Evolutionary conservation across 108 stramenopile genomes (phyloP).

Genomic region (Epithemia pelagica): DNA sequence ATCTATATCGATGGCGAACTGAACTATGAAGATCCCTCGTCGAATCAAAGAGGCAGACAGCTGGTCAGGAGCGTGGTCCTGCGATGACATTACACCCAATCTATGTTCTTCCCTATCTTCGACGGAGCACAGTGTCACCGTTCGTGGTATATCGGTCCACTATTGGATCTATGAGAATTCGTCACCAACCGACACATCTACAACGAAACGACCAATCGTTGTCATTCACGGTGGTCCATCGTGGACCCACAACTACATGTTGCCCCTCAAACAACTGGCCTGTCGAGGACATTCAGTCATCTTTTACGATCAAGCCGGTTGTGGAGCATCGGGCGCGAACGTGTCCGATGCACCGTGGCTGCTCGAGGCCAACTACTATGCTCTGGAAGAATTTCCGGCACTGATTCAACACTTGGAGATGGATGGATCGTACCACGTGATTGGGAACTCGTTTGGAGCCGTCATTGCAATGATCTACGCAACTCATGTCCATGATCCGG

Average conservation of each 20-base stretch:
- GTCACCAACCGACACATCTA: no score
- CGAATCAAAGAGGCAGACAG: not conserved
- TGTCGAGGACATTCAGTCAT: constrained; percentile 31
- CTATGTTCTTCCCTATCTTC: not conserved
- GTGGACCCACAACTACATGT: constrained; percentile 32
- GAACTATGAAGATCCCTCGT: not conserved
- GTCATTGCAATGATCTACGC: not conserved
- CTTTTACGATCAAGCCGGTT: constrained; percentile 51
- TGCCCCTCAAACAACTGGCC: constrained; percentile 38
- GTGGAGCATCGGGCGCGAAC: constrained; percentile 25
- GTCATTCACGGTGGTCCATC: constrained; percentile 44
- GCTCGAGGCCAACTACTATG: not conserved
- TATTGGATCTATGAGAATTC: not conserved
- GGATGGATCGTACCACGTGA: not conserved
- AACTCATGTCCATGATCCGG: not conserved
- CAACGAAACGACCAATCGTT: constrained; percentile 17
- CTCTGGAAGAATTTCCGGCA: not conserved
- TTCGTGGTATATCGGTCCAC: not conserved
- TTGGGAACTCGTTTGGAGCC: not conserved
- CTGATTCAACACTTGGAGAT: not conserved
- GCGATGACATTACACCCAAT: not conserved
- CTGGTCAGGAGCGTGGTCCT: not conserved
- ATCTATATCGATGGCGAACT: no score
- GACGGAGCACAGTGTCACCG: not conserved
- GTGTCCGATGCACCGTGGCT: constrained; percentile 2